A percentile compares a stretch with the other conserved stretches of the same genome.
Conservation (phyloP, 192 early-diverging fungal species). For the Globomyces pollinis-pini region DNA sequence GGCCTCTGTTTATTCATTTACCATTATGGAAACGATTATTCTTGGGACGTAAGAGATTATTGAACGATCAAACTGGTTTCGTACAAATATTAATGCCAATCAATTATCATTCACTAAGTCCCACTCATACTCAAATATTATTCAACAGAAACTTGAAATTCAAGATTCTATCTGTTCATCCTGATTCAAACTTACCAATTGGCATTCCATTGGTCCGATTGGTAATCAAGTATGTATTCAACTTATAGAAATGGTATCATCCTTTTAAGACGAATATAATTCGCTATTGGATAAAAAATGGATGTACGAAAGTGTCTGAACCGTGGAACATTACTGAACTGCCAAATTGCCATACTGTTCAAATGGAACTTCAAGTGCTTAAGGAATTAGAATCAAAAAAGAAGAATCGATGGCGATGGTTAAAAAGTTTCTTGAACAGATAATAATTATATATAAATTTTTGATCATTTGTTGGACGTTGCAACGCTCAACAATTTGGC, state of each 20-base stretch:
- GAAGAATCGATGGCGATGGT: neutral
- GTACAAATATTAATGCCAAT: too few relatives aligned
- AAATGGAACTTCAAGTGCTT: neutral
- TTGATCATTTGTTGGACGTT: neutral
- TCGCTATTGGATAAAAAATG: neutral
- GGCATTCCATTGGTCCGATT: neutral
- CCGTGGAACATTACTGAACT: neutral
- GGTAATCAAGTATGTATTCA: neutral
- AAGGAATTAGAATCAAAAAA: neutral
- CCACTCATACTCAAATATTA: too few relatives aligned
- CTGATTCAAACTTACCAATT: too few relatives aligned
- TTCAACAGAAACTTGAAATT: too few relatives aligned
- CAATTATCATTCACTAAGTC: too few relatives aligned
- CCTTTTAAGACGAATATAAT: neutral
- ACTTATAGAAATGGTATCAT: constrained; percentile 7
- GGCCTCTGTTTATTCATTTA: too few relatives aligned
- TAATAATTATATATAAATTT: neutral
- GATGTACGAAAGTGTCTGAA: neutral
- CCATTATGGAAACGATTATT: too few relatives aligned
- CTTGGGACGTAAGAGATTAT: too few relatives aligned
- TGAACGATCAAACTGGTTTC: too few relatives aligned
- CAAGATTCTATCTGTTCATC: too few relatives aligned
- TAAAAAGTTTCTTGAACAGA: too few relatives aligned
- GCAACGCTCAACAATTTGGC: neutral
- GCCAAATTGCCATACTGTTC: too few relatives aligned